phyloP scores from a whole-genome alignment of 2,329 filamentous ascomycete species.

The Colletotrichum sp. region DNA sequence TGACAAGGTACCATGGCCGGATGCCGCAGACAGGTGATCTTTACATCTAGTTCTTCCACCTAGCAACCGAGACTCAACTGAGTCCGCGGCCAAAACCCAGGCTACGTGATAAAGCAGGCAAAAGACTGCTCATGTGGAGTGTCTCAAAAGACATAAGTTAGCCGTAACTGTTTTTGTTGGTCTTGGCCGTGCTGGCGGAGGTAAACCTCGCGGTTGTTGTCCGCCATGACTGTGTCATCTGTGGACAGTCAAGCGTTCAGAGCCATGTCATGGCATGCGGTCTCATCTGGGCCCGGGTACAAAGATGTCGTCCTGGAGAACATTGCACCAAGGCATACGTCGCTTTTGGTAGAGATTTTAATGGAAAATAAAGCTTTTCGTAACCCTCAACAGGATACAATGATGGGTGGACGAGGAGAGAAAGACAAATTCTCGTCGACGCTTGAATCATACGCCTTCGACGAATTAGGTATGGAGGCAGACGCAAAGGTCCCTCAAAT shows the following conservation, averaged over 20 bases:
- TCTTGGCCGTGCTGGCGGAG: too few relatives aligned
- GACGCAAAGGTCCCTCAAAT: not conserved
- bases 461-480: not conserved
- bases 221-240: not conserved
- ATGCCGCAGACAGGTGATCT: not conserved
- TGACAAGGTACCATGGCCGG: not conserved
- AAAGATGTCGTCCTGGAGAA: rapidly evolving
- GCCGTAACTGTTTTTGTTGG: not conserved
- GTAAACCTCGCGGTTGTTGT: not conserved
- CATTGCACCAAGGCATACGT: not conserved
- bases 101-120: not conserved
- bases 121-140: not conserved
- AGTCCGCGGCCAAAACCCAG: not conserved
- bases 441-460: not conserved
- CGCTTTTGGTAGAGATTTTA: not conserved
- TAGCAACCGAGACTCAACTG: not conserved
- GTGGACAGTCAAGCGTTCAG: not conserved
- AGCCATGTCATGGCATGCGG: not conserved
- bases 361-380: not conserved
- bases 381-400: not conserved
- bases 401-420: not conserved
- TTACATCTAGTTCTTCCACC: not conserved
- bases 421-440: not conserved
- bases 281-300: not conserved
- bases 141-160: not conserved